phyloP scores from a whole-genome alignment of 371 early-diverging fungal genomes.

The Smittium culicis region DNA sequence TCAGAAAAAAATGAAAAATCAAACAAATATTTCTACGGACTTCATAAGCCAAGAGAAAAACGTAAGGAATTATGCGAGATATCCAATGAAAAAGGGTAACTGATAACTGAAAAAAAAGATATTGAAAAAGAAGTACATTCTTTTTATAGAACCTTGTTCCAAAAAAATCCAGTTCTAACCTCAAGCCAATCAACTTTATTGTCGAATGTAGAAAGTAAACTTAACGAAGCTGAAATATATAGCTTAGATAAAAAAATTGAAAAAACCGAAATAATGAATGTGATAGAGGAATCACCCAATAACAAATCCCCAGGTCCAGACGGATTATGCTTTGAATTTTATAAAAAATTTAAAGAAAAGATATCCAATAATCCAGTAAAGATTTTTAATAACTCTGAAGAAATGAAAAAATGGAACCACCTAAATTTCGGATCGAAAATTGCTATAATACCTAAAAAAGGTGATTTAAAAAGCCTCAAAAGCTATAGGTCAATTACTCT shows the following conservation, averaged over 20 bases:
- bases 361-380: neutral
- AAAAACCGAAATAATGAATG: neutral
- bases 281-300: neutral
- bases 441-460: neutral
- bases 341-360: neutral
- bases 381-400: neutral
- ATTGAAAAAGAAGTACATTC: neutral
- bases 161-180: neutral
- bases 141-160: neutral
- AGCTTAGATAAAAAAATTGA: neutral
- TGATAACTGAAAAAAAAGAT: neutral
- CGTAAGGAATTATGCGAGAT: neutral
- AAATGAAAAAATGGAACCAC: neutral
- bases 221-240: neutral
- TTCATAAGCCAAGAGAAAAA: neutral
- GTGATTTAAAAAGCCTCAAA: neutral
- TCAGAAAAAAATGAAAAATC: neutral
- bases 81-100: neutral
- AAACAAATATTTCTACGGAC: neutral
- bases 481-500: neutral
- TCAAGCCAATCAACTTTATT: neutral
- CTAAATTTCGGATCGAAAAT: neutral
- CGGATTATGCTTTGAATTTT: neutral
- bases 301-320: neutral
- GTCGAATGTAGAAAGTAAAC: neutral